Evolutionary conservation across 1,284 basidiomycete species (phyloP).

Genomic region (Ceratobasidium sp.): DNA sequence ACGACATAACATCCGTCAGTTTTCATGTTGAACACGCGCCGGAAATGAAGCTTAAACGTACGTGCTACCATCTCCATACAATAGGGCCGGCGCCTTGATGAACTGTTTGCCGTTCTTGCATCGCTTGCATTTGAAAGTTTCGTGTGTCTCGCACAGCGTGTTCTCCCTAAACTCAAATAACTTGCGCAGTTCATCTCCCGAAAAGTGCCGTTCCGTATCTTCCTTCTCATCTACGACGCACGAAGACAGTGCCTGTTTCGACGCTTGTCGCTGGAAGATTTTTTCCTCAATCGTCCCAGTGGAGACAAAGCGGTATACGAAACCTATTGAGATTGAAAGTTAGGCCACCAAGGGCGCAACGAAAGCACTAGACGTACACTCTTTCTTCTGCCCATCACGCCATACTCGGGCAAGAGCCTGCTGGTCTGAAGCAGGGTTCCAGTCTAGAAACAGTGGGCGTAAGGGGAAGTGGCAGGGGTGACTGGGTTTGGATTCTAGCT

Average conservation of each 20-base stretch:
- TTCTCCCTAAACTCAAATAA: slow-evolving; percentile 92
- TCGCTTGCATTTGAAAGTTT: slow-evolving; percentile 97
- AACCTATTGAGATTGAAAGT: slow-evolving; percentile 64
- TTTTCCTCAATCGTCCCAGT: slow-evolving; percentile 99
- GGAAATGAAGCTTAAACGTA: no score
- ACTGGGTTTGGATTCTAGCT: slow-evolving; percentile 47
- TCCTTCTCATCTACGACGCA: slow-evolving; percentile 98
- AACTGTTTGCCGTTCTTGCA: slow-evolving; percentile 90
- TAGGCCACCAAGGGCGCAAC: not conserved
- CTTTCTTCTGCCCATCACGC: slow-evolving; percentile 99
- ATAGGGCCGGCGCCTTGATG: slow-evolving; percentile 82
- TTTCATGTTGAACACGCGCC: no score
- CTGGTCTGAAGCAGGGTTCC: slow-evolving; percentile 99
- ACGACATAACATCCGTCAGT: no score
- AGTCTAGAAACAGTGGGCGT: slow-evolving; percentile 66
- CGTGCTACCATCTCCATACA: slow-evolving; percentile 99
- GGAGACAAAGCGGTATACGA: slow-evolving; percentile 97
- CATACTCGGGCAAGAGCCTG: slow-evolving; percentile 98
- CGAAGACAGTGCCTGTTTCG: slow-evolving; percentile 96
- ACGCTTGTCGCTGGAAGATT: slow-evolving; percentile 95
- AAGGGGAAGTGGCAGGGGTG: not conserved
- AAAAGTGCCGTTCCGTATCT: slow-evolving; percentile 96
- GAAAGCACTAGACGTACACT: slow-evolving; percentile 68
- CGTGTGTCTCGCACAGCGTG: slow-evolving; percentile 94
- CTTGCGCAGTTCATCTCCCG: slow-evolving; percentile 87